phyloP scores from a whole-genome alignment of 768 basidiomycete genomes.

The Suillus hirtellus region DNA sequence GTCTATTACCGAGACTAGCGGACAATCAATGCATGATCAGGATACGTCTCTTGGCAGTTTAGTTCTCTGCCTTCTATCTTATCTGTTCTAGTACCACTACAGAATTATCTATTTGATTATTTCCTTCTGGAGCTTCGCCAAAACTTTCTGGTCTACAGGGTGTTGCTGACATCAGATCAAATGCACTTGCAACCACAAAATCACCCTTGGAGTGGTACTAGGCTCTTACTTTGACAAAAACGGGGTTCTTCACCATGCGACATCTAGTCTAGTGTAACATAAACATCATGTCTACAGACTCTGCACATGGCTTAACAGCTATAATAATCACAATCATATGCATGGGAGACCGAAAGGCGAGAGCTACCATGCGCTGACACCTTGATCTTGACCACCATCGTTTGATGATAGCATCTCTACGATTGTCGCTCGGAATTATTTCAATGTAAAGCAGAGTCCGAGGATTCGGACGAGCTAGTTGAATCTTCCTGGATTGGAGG shows the following conservation, averaged over 20 bases:
- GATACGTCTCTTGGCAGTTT: no score
- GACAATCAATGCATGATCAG: no score
- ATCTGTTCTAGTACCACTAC: no score
- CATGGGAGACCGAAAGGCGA: background rate
- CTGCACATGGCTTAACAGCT: background rate
- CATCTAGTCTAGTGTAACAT: background rate
- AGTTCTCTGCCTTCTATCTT: no score
- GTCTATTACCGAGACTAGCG: no score
- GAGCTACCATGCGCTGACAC: background rate
- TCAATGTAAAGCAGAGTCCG: background rate
- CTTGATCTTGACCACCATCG: background rate
- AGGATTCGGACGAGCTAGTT: background rate
- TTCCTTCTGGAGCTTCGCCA: no score
- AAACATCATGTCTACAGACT: background rate
- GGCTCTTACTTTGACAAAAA: background rate
- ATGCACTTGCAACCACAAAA: no score
- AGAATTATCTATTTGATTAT: no score
- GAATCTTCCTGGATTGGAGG: constrained; percentile 38
- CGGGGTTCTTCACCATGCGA: background rate
- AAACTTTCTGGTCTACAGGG: no score
- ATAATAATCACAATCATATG: background rate
- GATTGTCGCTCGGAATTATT: background rate
- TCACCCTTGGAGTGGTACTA: no score
- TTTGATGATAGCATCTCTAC: background rate
- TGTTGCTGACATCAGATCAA: no score